Evolutionary conservation across 2,329 filamentous ascomycete species (phyloP).

Genomic region (Eutypella sp.): DNA sequence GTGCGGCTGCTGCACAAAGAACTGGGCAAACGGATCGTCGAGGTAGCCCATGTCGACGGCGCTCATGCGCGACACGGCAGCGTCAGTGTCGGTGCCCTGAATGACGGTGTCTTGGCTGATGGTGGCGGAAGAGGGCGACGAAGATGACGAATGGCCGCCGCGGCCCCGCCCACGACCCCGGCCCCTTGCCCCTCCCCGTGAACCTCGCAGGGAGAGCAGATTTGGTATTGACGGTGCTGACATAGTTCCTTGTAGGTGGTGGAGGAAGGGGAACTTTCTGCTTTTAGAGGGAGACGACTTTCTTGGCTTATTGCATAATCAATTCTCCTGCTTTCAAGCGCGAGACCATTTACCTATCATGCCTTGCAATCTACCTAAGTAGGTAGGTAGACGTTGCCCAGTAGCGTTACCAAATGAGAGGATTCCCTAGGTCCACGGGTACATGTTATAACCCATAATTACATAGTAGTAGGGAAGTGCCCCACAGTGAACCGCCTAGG

Average conservation of each 20-base stretch:
- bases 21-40: conserved; percentile 69
- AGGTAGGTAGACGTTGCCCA: no score
- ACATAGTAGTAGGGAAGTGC: no score
- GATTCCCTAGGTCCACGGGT: no score
- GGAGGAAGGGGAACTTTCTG: no score
- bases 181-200: conserved; percentile 39
- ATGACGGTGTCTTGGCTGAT: conserved; percentile 65
- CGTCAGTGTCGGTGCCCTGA: conserved; percentile 88
- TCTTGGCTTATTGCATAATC: no score
- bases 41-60: conserved; percentile 84
- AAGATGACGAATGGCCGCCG: conserved; percentile 14
- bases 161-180: conserved; percentile 24
- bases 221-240: conserved; percentile 74
- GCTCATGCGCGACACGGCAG: conserved; percentile 81
- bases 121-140: conserved; percentile 13
- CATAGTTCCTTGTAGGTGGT: conserved; percentile 42
- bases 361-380: no score
- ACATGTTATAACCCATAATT: no score
- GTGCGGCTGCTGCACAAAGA: conserved; percentile 53
- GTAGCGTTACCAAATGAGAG: no score
- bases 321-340: no score
- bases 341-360: no score
- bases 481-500: no score
- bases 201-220: conserved; percentile 54
- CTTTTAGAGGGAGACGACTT: no score